Evolutionary conservation across 495 filamentous ascomycete genomes (phyloP).

Genomic region (Xylona heveae): DNA sequence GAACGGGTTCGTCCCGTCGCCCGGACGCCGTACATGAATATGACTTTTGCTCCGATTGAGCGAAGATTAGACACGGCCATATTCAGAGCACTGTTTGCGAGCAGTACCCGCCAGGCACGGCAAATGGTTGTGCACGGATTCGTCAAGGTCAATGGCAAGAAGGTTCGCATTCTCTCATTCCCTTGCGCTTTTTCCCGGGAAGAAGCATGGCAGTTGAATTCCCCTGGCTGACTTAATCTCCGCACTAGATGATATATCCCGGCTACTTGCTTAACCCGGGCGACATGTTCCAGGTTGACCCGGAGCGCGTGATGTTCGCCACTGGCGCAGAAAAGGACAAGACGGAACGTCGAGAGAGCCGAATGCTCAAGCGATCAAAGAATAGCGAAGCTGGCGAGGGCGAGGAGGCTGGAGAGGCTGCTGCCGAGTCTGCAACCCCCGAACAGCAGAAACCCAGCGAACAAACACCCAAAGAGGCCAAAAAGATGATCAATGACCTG

Average conservation of each 20-base stretch:
- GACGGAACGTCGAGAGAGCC: conserved; percentile 17
- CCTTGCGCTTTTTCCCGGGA: no score
- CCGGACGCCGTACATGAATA: conserved; percentile 67
- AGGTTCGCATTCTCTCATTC: no score
- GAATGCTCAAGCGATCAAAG: not conserved
- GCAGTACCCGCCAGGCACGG: conserved; percentile 79
- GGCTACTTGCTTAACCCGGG: conserved; percentile 93
- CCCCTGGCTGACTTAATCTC: no score
- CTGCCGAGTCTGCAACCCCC: not conserved
- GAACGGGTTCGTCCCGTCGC: not conserved
- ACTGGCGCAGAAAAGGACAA: conserved; percentile 52
- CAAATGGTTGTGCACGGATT: conserved; percentile 85
- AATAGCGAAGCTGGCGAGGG: conserved; percentile 12
- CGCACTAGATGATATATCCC: conserved; percentile 85
- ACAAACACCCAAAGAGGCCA: not conserved
- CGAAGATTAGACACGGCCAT: conserved; percentile 78
- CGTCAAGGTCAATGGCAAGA: conserved; percentile 90
- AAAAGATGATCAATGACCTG: conserved; percentile 14
- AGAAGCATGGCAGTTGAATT: no score
- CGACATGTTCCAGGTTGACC: conserved; percentile 91
- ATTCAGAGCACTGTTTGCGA: conserved; percentile 82
- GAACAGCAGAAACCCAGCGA: conserved; percentile 16
- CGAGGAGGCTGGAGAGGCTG: conserved; percentile 10
- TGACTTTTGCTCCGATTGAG: conserved; percentile 82
- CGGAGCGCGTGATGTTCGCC: conserved; percentile 66